Evolutionary conservation across 1,284 basidiomycete genomes (phyloP), one percentile per base, ranked within the genome.

Genomic region (Dichomitus squalens): DNA sequence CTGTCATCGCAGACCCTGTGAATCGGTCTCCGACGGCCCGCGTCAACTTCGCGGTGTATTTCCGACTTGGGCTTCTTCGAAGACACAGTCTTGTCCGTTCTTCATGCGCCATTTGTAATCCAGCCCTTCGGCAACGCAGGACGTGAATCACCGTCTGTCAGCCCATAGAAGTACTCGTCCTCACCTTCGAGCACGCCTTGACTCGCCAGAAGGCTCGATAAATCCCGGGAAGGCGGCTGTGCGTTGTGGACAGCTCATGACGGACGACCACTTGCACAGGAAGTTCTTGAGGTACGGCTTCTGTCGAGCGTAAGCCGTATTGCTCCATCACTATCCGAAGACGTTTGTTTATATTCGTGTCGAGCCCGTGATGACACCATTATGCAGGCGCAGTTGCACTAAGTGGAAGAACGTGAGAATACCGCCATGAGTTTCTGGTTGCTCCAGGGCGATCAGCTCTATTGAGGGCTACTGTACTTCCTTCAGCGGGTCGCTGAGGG

Each of bases 91-190:
- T 7, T 12, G 29, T 53, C 61, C 61, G 61, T 21, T 23, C 20
- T 54, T 36, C 52, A 44, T 52, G 57, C 52, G 44, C 35, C 23
- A 11, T 59, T 59, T 46, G 60, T 59, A 40, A 59, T 63, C 44
- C 14, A 14, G 16, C 43, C 21, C 53, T 20, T 21, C 20, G 1
- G 8, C 16, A 46, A 47, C 39, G 55, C 44, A 47, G 38, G 57
- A 56, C 54, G 34, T 53, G 21, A 40, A 46, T 49, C 29, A 41
- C 9, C 31, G 50, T 52, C 49, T 41, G 56, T 46, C 52, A 40
- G 44, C 11, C 1, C 35, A 7, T n/a, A 36, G 57, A 50, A 31
- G 29, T 9, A 12, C 6, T 54, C 49, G 52, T 53, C 60, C 57
- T 49, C 35, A 51, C 41, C 25, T 20, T 31, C 25, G 9, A 34